These are phyloP conservation scores for Letharia lupina DNA, from an alignment of 495 filamentous ascomycete genomes.

Conservation along the genomic window DNA sequence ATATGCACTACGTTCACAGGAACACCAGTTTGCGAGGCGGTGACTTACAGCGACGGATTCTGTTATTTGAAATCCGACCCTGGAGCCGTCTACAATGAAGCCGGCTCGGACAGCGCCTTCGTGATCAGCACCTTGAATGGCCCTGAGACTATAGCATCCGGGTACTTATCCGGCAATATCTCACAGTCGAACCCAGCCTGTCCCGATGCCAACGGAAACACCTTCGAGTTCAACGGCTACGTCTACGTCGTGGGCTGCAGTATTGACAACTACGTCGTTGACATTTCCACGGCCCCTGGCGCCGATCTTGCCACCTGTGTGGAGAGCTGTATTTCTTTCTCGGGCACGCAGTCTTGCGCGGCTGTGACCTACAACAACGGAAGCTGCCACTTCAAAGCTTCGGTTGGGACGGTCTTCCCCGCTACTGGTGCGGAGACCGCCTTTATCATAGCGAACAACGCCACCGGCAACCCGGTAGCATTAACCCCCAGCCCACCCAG, in stretches of 20 bases:
- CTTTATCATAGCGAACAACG: not conserved
- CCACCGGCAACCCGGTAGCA: not conserved
- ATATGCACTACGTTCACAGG: not conserved
- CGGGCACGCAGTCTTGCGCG: not conserved
- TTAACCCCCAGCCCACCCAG: not conserved
- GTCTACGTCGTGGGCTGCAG: not conserved
- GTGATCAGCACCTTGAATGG: not conserved
- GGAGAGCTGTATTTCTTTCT: not conserved
- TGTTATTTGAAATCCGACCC: not conserved
- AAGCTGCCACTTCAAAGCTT: not conserved
- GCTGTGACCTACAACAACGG: not conserved
- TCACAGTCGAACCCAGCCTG: not conserved
- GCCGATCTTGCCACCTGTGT: conserved; percentile 2
- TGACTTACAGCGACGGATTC: not conserved
- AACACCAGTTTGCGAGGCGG: not conserved
- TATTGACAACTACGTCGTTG: not conserved
- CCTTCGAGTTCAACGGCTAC: not conserved
- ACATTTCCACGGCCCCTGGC: not conserved
- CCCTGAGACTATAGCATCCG: not conserved
- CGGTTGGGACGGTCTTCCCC: not conserved
- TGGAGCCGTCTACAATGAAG: not conserved
- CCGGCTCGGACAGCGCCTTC: not conserved
- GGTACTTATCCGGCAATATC: not conserved
- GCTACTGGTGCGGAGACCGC: not conserved
- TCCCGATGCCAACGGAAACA: not conserved